Base-by-base conservation (phyloP, 192 early-diverging fungal species). In the Irineochytrium annulatum region DNA sequence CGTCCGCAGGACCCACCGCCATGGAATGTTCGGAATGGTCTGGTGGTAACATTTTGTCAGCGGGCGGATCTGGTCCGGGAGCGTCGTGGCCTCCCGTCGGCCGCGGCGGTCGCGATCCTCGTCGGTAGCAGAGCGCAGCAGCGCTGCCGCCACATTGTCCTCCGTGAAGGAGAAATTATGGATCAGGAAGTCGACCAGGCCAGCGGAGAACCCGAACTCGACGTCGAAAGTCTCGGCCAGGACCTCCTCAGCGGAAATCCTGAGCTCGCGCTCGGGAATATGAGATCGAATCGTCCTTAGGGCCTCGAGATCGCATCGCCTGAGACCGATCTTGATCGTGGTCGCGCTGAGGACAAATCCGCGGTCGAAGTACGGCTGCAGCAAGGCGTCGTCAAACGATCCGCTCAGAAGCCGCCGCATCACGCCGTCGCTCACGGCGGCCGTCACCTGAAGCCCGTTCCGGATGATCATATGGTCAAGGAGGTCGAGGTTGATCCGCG, bases 1-100 rank as follows among this genome's bases (percentile, higher is more conserved):
- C 11, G 26, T 52, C 19, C 31, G 24, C 11, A 52, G 31, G 49
- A 52, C 19, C 49, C 49, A 52, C 11, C 49, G 49, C 49, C 49
- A 52, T 24, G 49, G 8, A 8, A 13, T 6, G 24, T 19, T 19
- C 31, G 49, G 49, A 19, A 13, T 24, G 24, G 26, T 16, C 19
- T 52, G 49, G 49, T 52, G 16, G 49, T 52, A 52, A 19, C 49
- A 52, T 6, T 34, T 24, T 8, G 37, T 41, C 11, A 8, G 37
- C 11, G 37, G 37, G n/a, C 37, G 11, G 11, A 41, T 41, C 11
- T n/a, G 8, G 8, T 41, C 11, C 11, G 37, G 37, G 11, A 13
- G 37, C 11, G 8, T 13, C 11, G 37, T n/a, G 8, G 8, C 37
- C 11, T 41, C 37, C 11, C 37, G 37, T n/a, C n/a, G n/a, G n/a